Conservation (phyloP, 306 rosid genomes). For the Malus sieversii region DNA sequence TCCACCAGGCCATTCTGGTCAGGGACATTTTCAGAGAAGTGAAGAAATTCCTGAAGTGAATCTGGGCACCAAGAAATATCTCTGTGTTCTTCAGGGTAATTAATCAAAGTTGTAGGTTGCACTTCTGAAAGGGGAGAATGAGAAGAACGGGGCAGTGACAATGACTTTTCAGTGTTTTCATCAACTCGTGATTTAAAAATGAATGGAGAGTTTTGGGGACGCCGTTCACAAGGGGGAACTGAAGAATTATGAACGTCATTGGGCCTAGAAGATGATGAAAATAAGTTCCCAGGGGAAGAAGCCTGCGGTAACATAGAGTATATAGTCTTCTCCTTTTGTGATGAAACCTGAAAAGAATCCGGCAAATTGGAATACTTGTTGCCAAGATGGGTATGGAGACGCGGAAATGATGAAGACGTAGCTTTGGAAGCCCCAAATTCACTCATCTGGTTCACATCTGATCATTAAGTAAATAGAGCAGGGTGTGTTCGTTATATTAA, state of each 20-base stretch:
- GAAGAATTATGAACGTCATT: slow-evolving; percentile 21
- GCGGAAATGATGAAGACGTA: slow-evolving; percentile 50
- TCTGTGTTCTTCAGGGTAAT: slow-evolving; percentile 33
- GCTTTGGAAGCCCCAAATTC: slow-evolving; percentile 35
- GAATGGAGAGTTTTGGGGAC: slow-evolving; percentile 35
- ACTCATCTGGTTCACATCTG: slow-evolving; percentile 47
- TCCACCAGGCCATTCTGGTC: slow-evolving; percentile 51
- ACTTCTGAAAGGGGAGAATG: slow-evolving; percentile 18
- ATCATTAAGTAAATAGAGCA: slow-evolving; percentile 42
- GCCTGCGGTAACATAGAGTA: slow-evolving; percentile 33
- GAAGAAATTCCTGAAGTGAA: slow-evolving; percentile 47
- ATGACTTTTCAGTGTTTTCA: slow-evolving; percentile 11
- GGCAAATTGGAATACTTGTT: slow-evolving; percentile 35
- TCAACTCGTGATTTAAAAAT: slow-evolving; percentile 36
- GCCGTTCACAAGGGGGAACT: slow-evolving; percentile 34
- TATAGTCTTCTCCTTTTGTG: slow-evolving; percentile 27
- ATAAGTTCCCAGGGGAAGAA: slow-evolving; percentile 33
- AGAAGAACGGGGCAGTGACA: slow-evolving; percentile 26
- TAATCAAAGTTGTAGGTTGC: slow-evolving; percentile 31
- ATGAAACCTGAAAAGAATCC: slow-evolving; percentile 44
- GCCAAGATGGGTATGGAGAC: slow-evolving; percentile 31
- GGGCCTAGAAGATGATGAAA: slow-evolving; percentile 35
- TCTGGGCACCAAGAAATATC: slow-evolving; percentile 60
- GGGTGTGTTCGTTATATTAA: slow-evolving; percentile 15
- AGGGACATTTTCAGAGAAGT: slow-evolving; percentile 43